Percentiles rank a stretch among this genome's conserved stretches.
Evolutionary conservation across 805 yeast genomes (phyloP).

Genomic region (Yarrowia sp.): DNA sequence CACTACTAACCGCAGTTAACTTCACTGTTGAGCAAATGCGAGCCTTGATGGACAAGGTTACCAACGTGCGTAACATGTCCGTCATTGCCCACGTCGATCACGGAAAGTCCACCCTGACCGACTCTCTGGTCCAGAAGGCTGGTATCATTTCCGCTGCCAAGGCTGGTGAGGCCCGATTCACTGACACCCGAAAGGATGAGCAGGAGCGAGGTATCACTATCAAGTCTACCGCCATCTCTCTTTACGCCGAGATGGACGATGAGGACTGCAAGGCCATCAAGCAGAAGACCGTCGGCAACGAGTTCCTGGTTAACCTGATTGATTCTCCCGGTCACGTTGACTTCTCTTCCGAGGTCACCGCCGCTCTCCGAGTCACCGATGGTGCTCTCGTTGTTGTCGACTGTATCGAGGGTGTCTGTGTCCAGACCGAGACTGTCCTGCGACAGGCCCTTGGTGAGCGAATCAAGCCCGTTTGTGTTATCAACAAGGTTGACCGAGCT

Average conservation of each 20-base stretch:
- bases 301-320: constrained; percentile 95
- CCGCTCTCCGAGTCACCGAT: constrained; percentile 99
- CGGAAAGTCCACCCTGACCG: constrained; percentile 99
- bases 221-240: constrained; percentile 97
- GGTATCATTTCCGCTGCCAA: constrained; percentile 99
- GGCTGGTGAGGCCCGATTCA: constrained; percentile 99
- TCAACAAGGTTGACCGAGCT: constrained; percentile 99
- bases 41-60: constrained; percentile 98
- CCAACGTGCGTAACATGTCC: constrained; percentile 99
- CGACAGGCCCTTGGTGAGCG: constrained; percentile 99
- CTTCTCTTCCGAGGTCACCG: constrained; percentile 99
- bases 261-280: constrained; percentile 84
- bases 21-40: constrained; percentile 72
- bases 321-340: constrained; percentile 99
- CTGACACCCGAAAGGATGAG: constrained; percentile 99
- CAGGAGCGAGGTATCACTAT: constrained; percentile 99
- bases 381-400: constrained; percentile 99
- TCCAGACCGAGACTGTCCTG: constrained; percentile 98
- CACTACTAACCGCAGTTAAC: constrained; percentile 30
- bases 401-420: constrained; percentile 99
- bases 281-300: constrained; percentile 89
- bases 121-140: constrained; percentile 97
- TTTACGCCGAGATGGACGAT: constrained; percentile 82
- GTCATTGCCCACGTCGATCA: constrained; percentile 99
- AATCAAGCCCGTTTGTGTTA: constrained; percentile 97